Base-by-base conservation (phyloP, 345 rosid genomes). In the Psidium friedrichsthalianum region DNA sequence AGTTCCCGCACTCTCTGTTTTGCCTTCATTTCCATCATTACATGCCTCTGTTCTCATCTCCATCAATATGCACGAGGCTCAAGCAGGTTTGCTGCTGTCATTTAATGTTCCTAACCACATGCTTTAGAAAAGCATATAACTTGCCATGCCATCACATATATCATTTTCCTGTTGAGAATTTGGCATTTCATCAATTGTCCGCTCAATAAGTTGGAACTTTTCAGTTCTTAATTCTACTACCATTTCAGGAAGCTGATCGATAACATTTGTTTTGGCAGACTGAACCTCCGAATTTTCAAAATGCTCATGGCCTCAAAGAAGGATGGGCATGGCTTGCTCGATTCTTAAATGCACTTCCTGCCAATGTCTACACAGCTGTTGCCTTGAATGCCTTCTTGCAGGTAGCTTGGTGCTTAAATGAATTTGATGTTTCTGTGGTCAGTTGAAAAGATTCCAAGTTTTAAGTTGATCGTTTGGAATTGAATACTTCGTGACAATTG, bases 291-390 rank as follows among this genome's bases (percentile, higher is more conserved):
- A 94, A 95, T 85, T 76, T 86, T 64, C 88, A 85, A 58, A 94
- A 95, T 87, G 2, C 54, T n/a, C 99, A 97, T 83, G 99, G 98
- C 86, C 87, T 91, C 22, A 88, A 89, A 87, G 93, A 92, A 64
- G 98, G 97, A 69, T 95, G 98, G 98, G 95, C 97, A 64, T 94
- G 98, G 96, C 90, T 95, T 84, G 96, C 96, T 11, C 90, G 96
- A 86, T 93, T 95, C 86, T 87, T 92, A 84, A 92, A 94, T 90
- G 85, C 87, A 25, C 92, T 94, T 55, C 92, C 98, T 59, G 95
- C 96, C 47, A 94, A 95, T 85, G 88, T 85, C 85, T 95, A 88
- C 81, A 95, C 98, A 11, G 95, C 95, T n/a, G 90, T 90, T 74
- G 98, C 98, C 29, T 88, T 96, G 89, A 92, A 90, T 59, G 90